Evolutionary conservation across 2,329 filamentous ascomycete genomes (phyloP), one percentile per base, ranked within the genome.

Genomic region (Tolypocladium pustulatum): DNA sequence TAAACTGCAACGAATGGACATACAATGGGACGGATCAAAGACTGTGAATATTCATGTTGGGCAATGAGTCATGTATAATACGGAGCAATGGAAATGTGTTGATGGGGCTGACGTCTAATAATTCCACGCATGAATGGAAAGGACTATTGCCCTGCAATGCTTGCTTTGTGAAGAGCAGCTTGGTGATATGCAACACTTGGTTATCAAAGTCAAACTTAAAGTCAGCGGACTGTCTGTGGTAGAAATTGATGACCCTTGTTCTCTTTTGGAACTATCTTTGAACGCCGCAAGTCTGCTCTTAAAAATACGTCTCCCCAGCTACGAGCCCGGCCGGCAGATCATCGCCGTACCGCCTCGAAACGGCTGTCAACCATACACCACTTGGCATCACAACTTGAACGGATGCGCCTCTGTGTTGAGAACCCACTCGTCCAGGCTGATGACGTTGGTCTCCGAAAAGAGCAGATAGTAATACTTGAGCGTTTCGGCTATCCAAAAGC

Each of bases 391-490:
- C 57, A 57, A 51, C 67, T 70, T 76, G 65, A 85, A 80, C 1
- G 83, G 82, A 66, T 85, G 83, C 27, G 82, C 83, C 72, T 85
- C 83, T 0, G 83, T 85, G 67, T 85, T 85, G 61, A 88, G 73
- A 54, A 88, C 84, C 79, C 81, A 88, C 57, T 87, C 83, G 69
- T 89, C 86, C 58, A 89, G 73, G 66, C 81, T 87, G 46, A 88
- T 74, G n/a, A 87, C 73, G 56, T 80, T 77, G 0, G 88, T 86
- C 58, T 85, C 73, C 27, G 84, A 84, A 70, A 89, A 96, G 55
- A 96, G 78, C 59, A 96, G 72, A 70, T 91, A 96, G 64, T 94
- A 96, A 69, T 96, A 96, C 77, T 96, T 97, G 65, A 96, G 76
- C 46, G 91, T 96, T 78, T 96, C 91, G 4, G 89, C 89, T 61